phyloP scores from a whole-genome alignment of 495 filamentous ascomycete species.

The Trichoderma parareesei region DNA sequence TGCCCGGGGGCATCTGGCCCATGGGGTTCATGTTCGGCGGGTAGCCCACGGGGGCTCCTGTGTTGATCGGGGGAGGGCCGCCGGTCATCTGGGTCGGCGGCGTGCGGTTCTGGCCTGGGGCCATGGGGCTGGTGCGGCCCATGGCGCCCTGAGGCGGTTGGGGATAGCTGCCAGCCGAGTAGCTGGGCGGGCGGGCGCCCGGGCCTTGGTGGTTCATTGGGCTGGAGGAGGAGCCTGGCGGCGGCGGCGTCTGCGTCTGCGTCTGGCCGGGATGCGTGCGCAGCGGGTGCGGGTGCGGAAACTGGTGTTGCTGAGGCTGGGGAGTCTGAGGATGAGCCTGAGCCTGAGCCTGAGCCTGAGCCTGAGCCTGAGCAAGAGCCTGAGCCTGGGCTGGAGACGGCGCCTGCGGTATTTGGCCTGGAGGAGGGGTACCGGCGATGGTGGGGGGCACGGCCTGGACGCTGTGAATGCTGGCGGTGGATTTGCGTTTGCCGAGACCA shows the following conservation, averaged over 20 bases:
- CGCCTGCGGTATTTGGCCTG: slow-evolving; percentile 22
- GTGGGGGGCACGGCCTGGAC: slow-evolving; percentile 31
- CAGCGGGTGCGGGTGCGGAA: slow-evolving; percentile 13
- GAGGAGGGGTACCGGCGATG: slow-evolving; percentile 28
- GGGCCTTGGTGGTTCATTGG: slow-evolving; percentile 49
- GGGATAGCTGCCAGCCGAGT: slow-evolving; percentile 53
- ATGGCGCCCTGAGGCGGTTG: slow-evolving; percentile 37
- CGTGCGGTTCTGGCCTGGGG: slow-evolving; percentile 39
- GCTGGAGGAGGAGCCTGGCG: slow-evolving; percentile 33
- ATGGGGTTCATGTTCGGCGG: slow-evolving; percentile 45
- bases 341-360: background rate
- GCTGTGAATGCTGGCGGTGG: slow-evolving; percentile 38
- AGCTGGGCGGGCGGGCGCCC: slow-evolving; percentile 63
- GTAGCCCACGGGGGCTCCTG: slow-evolving; percentile 46
- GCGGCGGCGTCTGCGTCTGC: background rate
- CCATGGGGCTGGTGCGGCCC: slow-evolving; percentile 41
- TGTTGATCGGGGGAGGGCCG: slow-evolving; percentile 67
- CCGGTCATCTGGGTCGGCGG: slow-evolving; percentile 56
- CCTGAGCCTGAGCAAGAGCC: too few relatives aligned
- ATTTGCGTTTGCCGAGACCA: slow-evolving; percentile 49
- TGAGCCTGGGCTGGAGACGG: slow-evolving; percentile 8
- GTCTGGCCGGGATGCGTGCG: background rate
- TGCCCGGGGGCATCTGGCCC: slow-evolving; percentile 36
- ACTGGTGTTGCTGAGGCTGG: slow-evolving; percentile 23
- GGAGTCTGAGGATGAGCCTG: slow-evolving; percentile 35